phyloP scores from a whole-genome alignment of 495 filamentous ascomycete species.

The Tuber brumale region DNA sequence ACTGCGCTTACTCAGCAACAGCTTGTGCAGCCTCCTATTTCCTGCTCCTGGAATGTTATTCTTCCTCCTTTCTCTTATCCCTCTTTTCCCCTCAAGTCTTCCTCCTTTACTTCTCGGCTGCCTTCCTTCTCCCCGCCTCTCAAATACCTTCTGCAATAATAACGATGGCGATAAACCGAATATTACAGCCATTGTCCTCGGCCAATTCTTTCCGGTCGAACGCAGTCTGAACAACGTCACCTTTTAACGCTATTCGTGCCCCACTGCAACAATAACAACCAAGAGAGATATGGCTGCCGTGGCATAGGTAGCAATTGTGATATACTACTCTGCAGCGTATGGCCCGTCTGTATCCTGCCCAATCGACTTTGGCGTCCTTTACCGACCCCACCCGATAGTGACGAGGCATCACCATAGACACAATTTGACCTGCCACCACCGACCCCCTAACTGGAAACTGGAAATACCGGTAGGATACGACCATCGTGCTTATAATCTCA shows the following conservation, averaged over 20 bases:
- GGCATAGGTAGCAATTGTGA: slow-evolving; percentile 2
- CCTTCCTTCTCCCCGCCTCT: background rate
- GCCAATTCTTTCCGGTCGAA: background rate
- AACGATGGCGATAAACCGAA: background rate
- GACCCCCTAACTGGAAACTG: background rate
- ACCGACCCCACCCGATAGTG: background rate
- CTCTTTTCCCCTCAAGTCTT: background rate
- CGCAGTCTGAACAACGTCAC: slow-evolving; percentile 2
- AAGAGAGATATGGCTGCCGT: background rate
- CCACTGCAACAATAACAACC: background rate
- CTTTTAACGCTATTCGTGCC: background rate
- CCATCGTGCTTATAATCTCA: background rate
- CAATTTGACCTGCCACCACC: background rate
- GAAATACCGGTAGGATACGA: background rate
- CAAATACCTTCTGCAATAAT: background rate
- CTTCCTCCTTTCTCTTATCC: background rate
- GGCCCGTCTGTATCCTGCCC: background rate
- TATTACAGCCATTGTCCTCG: background rate
- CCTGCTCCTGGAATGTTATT: background rate
- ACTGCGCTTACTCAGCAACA: slow-evolving; percentile 30
- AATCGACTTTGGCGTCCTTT: background rate
- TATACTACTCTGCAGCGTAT: slow-evolving; percentile 2
- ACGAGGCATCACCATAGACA: background rate
- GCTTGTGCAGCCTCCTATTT: background rate
- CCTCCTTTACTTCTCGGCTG: background rate